phyloP scores from a whole-genome alignment of 2,329 filamentous ascomycete species.

The Monosporascus sp. region DNA sequence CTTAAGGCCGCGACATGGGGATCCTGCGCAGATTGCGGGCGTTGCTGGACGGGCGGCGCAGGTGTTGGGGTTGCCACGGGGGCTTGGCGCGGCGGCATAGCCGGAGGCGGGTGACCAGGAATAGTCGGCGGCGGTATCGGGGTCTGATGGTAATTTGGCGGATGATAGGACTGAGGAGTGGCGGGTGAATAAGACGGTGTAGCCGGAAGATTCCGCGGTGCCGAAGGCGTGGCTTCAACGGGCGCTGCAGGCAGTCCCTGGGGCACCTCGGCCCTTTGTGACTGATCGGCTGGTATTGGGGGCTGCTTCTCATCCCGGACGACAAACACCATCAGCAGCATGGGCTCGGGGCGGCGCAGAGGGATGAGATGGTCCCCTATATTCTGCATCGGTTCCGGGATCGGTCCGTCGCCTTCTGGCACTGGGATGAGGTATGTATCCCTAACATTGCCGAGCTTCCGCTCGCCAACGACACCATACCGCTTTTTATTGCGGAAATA shows the following conservation, averaged over 20 bases:
- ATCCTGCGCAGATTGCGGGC: conserved; percentile 25
- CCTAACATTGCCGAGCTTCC: conserved; percentile 67
- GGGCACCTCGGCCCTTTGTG: conserved; percentile 12
- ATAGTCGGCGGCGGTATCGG: conserved; percentile 27
- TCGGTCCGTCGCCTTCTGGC: conserved; percentile 60
- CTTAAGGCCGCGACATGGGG: conserved; percentile 31
- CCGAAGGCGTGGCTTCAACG: conserved; percentile 21
- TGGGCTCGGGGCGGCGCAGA: conserved; percentile 62
- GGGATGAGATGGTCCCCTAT: conserved; percentile 81
- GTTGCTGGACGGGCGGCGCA: conserved; percentile 4
- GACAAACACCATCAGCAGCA: conserved; percentile 80
- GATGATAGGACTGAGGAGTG: conserved; percentile 28
- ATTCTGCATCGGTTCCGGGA: conserved; percentile 84
- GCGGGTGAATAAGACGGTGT: conserved; percentile 37
- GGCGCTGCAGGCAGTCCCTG: conserved; percentile 24
- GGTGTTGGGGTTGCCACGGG: conserved; percentile 7
- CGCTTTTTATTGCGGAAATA: conserved; percentile 80
- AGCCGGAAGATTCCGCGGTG: conserved; percentile 30
- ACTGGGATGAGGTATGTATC: conserved; percentile 91
- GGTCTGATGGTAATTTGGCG: conserved; percentile 25
- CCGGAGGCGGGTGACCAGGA: conserved; percentile 22
- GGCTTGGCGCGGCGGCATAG: conserved; percentile 12
- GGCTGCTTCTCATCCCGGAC: conserved; percentile 56
- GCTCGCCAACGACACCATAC: conserved; percentile 83
- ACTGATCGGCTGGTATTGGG: conserved; percentile 24